These are phyloP conservation scores for Russula emetica DNA, from an alignment of 768 basidiomycete genomes.

Conservation along the genomic window DNA sequence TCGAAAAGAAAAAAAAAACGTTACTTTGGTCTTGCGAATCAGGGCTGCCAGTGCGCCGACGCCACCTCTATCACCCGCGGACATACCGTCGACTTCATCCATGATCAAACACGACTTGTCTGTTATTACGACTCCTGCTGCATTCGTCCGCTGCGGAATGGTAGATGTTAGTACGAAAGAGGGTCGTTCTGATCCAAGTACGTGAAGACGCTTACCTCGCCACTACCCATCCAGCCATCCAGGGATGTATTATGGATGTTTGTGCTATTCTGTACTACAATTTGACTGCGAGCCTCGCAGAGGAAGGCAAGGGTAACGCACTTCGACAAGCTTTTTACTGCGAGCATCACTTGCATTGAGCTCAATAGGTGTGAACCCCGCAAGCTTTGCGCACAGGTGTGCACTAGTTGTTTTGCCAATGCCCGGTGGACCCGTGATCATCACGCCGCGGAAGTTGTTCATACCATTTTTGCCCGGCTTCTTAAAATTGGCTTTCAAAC, in stretches of 20 bases:
- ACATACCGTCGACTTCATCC: constrained; percentile 99
- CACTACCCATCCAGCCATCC: constrained; percentile 75
- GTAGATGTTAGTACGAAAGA: background rate
- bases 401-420: constrained; percentile 98
- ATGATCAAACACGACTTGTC: constrained; percentile 87
- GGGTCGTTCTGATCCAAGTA: background rate
- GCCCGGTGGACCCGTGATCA: constrained; percentile 92
- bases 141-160: constrained; percentile 49
- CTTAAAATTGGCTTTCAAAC: constrained; percentile 74
- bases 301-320: constrained; percentile 33
- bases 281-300: background rate
- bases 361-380: constrained; percentile 89
- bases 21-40: constrained; percentile 88
- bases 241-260: constrained; percentile 87
- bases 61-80: constrained; percentile 93
- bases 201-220: constrained; percentile 38
- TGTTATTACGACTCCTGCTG: constrained; percentile 68
- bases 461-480: constrained; percentile 90
- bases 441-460: constrained; percentile 78
- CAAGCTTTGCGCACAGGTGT: constrained; percentile 86
- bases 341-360: constrained; percentile 93
- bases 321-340: constrained; percentile 97
- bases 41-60: constrained; percentile 88
- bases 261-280: constrained; percentile 61
- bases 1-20: background rate